Percentiles rank a stretch among this genome's conserved stretches.
phyloP scores from a whole-genome alignment of 257 asterid species.

The Solanum tarapatanum region DNA sequence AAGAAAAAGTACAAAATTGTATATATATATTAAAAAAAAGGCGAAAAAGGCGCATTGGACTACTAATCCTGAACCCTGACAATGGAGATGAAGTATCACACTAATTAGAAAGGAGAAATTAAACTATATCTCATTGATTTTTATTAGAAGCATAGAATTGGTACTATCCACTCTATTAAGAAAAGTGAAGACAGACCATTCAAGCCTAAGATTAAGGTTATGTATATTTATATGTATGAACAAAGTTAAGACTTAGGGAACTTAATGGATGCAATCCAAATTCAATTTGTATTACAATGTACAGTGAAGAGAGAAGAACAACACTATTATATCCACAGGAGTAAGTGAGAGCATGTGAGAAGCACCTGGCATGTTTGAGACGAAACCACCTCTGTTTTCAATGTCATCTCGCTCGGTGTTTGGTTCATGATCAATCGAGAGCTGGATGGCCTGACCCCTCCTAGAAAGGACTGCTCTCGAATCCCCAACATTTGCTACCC shows the following conservation, averaged over 20 bases:
- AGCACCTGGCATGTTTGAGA: constrained; percentile 93
- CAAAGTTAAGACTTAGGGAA: background rate
- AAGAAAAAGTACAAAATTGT: background rate
- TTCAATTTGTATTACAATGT: background rate
- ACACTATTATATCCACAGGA: background rate
- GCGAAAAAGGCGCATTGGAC: background rate
- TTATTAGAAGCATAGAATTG: background rate
- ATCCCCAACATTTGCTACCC: constrained; percentile 97
- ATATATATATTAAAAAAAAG: background rate
- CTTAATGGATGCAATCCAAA: background rate
- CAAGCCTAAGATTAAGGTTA: background rate
- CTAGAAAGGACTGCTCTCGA: constrained; percentile 85
- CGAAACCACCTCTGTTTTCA: constrained; percentile 82
- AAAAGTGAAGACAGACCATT: background rate
- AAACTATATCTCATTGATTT: background rate
- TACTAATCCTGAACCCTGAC: background rate
- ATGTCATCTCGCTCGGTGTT: constrained; percentile 73
- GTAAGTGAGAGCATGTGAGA: background rate
- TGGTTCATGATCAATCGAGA: constrained; percentile 90
- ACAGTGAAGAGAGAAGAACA: background rate
- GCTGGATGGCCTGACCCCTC: constrained; percentile 74
- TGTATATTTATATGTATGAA: background rate
- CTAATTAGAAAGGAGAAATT: background rate
- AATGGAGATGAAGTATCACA: background rate
- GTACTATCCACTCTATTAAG: background rate